Evolutionary conservation across 1,284 basidiomycete genomes (phyloP), one percentile per base, ranked within the genome.

Genomic region (Marasmius sp.): DNA sequence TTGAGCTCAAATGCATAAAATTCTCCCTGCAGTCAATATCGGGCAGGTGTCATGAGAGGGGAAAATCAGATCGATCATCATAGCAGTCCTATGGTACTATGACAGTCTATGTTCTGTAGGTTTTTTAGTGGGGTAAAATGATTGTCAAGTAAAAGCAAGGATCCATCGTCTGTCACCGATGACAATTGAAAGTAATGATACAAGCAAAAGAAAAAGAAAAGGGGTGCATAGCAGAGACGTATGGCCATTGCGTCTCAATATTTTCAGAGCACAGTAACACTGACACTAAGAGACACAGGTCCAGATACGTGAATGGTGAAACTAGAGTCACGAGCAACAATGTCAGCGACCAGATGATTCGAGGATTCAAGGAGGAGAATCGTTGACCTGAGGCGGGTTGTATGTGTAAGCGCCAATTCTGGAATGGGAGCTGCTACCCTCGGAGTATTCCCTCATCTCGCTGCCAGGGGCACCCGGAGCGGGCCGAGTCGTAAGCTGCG

Each of bases 351-450:
- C 14, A 54, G 16, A 18, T 18, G 52, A 16, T n/a, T 54, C 34
- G 38, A 18, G 33, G 52, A 16, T n/a, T 54, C 34, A 54, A 18
- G 33, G 12, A 54, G 52, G 34, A 54, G 52, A 38, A 38, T n/a
- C 34, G 34, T 54, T 54, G 34, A 59, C 61, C 61, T 63, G 62
- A 18, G 62, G 57, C 5, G 62, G 52, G 43, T 60, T 52, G 27
- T 60, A 60, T 45, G 62, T 58, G 45, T 53, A 55, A 48, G 39
- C 20, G 27, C 49, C 47, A 49, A 48, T 43, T 18, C 47, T 41
- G 36, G 49, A 38, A 41, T 56, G 60, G n/a, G 64, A 64, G 43
- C 61, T 54, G 38, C 63, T 49, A 34, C 61, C 63, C 47, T 61
- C 63, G 50, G 58, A 59, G 34, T 11, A n/a, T 22, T 36, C 33